These are phyloP conservation scores for Lachancea fermentati DNA, from an alignment of 805 yeast genomes.

Conservation along the genomic window DNA sequence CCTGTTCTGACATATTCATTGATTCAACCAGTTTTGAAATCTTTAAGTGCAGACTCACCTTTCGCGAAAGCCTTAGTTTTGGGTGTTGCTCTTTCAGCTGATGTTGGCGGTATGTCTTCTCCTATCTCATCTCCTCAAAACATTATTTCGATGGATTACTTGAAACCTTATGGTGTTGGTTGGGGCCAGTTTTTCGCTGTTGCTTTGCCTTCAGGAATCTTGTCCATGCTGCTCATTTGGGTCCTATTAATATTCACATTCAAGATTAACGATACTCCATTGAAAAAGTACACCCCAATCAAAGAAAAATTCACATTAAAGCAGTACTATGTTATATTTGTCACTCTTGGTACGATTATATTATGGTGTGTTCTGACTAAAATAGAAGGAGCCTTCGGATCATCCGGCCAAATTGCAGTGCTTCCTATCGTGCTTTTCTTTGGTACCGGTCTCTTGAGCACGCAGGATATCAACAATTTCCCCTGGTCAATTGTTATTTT, in stretches of 20 bases:
- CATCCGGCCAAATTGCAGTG: slow-evolving; percentile 87
- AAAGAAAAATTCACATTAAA: slow-evolving; percentile 59
- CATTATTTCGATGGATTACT: slow-evolving; percentile 77
- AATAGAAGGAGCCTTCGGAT: slow-evolving; percentile 71
- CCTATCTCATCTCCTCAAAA: slow-evolving; percentile 97
- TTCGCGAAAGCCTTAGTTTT: slow-evolving; percentile 79
- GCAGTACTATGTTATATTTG: slow-evolving; percentile 71
- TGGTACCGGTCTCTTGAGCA: slow-evolving; percentile 78
- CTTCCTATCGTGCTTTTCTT: slow-evolving; percentile 82
- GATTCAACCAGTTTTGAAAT: slow-evolving; percentile 77
- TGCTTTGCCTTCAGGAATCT: slow-evolving; percentile 71
- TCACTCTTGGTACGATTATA: slow-evolving; percentile 65
- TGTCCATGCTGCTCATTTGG: slow-evolving; percentile 66
- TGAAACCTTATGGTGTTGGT: slow-evolving; percentile 57
- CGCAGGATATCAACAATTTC: slow-evolving; percentile 87
- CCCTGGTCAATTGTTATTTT: slow-evolving; percentile 94
- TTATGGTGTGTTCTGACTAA: slow-evolving; percentile 87
- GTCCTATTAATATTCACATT: slow-evolving; percentile 53
- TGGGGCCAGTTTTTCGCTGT: slow-evolving; percentile 95
- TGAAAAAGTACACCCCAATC: slow-evolving; percentile 44
- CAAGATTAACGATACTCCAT: slow-evolving; percentile 42
- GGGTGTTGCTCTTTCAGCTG: slow-evolving; percentile 88
- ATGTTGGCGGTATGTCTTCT: slow-evolving; percentile 93
- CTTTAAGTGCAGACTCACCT: slow-evolving; percentile 69
- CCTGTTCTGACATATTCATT: slow-evolving; percentile 89